Percentiles rank a stretch among this genome's conserved stretches.
Evolutionary conservation across 805 yeast species (phyloP).

Genomic region (Komagataella populi): DNA sequence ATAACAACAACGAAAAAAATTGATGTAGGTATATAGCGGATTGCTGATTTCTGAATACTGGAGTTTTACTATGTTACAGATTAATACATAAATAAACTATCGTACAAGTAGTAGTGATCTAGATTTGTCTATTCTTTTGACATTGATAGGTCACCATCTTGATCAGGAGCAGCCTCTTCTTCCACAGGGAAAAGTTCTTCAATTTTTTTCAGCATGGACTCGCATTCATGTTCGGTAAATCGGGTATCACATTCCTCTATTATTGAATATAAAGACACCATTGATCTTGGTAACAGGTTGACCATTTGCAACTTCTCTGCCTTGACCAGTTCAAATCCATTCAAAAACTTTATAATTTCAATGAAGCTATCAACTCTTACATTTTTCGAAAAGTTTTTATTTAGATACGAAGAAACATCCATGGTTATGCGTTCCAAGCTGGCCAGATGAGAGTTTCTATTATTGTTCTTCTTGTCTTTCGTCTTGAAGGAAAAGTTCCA

Average conservation of each 20-base stretch:
- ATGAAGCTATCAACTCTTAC: background rate
- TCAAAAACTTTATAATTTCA: conserved; percentile 27
- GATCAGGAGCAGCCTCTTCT: conserved; percentile 5
- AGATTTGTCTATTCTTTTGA: background rate
- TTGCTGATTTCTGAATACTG: background rate
- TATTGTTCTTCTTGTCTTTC: conserved; percentile 11
- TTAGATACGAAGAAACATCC: conserved; percentile 29
- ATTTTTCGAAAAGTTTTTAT: conserved; percentile 5
- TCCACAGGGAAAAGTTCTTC: conserved; percentile 35
- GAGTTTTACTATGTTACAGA: background rate
- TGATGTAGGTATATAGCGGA: background rate
- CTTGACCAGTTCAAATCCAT: conserved; percentile 50
- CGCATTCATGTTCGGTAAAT: conserved; percentile 54
- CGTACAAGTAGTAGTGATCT: background rate
- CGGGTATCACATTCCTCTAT: conserved; percentile 91
- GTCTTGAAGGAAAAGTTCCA: conserved; percentile 24
- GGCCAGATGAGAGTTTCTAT: conserved; percentile 18
- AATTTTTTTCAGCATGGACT: conserved; percentile 42
- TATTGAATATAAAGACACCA: conserved; percentile 67
- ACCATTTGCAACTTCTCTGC: conserved; percentile 77
- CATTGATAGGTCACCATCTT: conserved; percentile 3
- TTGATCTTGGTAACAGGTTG: conserved; percentile 64
- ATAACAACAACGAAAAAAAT: background rate
- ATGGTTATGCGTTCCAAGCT: conserved; percentile 37
- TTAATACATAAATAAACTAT: too few relatives aligned